A percentile compares a stretch with the other conserved stretches of the same genome.
Evolutionary conservation across 768 basidiomycete genomes (phyloP).

Genomic region (Pleurotus djamor): DNA sequence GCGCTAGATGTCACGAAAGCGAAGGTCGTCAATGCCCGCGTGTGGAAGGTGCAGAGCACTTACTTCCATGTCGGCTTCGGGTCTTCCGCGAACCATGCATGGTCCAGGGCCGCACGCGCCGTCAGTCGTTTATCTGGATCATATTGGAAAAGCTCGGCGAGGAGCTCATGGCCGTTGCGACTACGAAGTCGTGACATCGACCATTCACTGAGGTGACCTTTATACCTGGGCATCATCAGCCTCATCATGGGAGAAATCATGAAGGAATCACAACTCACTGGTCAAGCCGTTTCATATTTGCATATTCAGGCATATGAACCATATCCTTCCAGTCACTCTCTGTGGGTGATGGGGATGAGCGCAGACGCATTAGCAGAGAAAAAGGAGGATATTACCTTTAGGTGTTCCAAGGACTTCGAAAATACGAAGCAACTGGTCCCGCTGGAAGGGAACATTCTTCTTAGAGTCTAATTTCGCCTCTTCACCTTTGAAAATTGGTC

Average conservation of each 20-base stretch:
- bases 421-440: slow-evolving; percentile 94
- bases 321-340: slow-evolving; percentile 89
- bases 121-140: slow-evolving; percentile 88
- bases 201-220: slow-evolving; percentile 73
- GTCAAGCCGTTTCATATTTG: slow-evolving; percentile 78
- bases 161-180: slow-evolving; percentile 73
- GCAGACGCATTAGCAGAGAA: background rate
- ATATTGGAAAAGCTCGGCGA: slow-evolving; percentile 85
- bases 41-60: slow-evolving; percentile 23
- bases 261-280: slow-evolving; percentile 38
- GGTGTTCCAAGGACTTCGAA: slow-evolving; percentile 93
- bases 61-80: slow-evolving; percentile 86
- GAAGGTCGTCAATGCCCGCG: slow-evolving; percentile 1
- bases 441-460: slow-evolving; percentile 97
- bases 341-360: slow-evolving; percentile 21
- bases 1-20: slow-evolving; percentile 43
- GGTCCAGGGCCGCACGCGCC: slow-evolving; percentile 76
- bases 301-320: slow-evolving; percentile 84
- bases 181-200: slow-evolving; percentile 64
- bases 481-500: slow-evolving; percentile 99
- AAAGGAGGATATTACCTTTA: slow-evolving; percentile 51
- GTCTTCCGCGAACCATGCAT: slow-evolving; percentile 93
- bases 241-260: background rate
- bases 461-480: slow-evolving; percentile 97
- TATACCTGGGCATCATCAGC: slow-evolving; percentile 21